These are phyloP conservation scores for Xylaria venustula DNA, from an alignment of 495 filamentous ascomycete species.

Conservation along the genomic window DNA sequence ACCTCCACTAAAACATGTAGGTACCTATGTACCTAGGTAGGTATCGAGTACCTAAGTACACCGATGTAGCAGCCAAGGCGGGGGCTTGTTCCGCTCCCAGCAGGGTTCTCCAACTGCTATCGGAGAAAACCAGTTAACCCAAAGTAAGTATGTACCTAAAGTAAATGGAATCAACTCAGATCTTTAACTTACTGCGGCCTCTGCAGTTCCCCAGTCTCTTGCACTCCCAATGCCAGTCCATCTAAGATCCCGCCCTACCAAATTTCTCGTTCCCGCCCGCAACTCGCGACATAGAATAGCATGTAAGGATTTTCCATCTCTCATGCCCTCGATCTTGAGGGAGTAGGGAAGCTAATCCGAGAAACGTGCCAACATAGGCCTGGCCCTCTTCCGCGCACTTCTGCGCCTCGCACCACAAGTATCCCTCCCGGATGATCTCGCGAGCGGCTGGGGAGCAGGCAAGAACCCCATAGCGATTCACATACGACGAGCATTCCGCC, in stretches of 20 bases:
- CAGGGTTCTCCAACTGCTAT: neutral
- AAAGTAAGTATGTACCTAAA: neutral
- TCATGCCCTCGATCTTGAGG: neutral
- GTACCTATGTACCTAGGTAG: too few relatives aligned
- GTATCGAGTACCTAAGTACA: too few relatives aligned
- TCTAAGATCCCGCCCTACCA: neutral
- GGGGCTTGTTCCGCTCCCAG: slow-evolving; percentile 5
- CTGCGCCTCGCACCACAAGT: slow-evolving; percentile 57
- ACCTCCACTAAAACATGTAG: too few relatives aligned
- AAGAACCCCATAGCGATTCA: slow-evolving; percentile 40
- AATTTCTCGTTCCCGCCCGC: slow-evolving; percentile 45
- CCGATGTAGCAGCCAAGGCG: neutral
- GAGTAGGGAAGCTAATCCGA: neutral
- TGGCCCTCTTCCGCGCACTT: slow-evolving; percentile 72
- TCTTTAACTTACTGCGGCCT: neutral
- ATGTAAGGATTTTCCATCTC: slow-evolving; percentile 46
- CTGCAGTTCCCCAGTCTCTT: neutral
- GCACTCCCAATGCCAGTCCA: neutral
- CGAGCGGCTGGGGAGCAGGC: slow-evolving; percentile 32
- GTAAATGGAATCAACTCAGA: neutral
- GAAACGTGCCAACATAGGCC: slow-evolving; percentile 44
- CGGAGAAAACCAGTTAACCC: neutral
- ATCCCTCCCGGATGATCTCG: slow-evolving; percentile 42
- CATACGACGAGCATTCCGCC: slow-evolving; percentile 57
- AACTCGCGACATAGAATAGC: slow-evolving; percentile 60